Percentiles rank a stretch among this genome's conserved stretches.
These are phyloP conservation scores for Hymenotorrendiella dingleyae DNA, from an alignment of 2,329 filamentous ascomycete genomes.

Conservation along the genomic window DNA sequence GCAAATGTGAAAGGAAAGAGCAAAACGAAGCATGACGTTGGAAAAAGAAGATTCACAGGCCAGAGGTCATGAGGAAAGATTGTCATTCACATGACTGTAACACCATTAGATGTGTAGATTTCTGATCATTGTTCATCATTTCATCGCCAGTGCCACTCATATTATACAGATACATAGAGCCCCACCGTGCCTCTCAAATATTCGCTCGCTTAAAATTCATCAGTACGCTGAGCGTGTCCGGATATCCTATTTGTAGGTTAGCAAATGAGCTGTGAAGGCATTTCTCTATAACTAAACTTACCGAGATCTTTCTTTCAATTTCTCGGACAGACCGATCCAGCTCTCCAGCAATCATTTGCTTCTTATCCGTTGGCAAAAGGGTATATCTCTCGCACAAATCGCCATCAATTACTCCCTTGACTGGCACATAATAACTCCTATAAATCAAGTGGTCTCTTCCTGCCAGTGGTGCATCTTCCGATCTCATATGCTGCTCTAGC, in stretches of 20 bases:
- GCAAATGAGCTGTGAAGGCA: not conserved
- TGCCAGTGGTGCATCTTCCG: constrained; percentile 79
- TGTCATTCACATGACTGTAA: not conserved
- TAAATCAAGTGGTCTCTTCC: constrained; percentile 96
- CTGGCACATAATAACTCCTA: constrained; percentile 89
- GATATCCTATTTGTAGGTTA: constrained; percentile 41
- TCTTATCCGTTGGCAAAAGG: constrained; percentile 77
- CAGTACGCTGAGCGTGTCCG: constrained; percentile 49
- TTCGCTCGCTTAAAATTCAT: too few relatives aligned
- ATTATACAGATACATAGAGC: constrained; percentile 20
- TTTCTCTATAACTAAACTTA: constrained; percentile 31
- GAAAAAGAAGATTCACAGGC: constrained; percentile 27
- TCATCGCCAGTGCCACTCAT: constrained; percentile 14
- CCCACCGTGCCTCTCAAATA: constrained; percentile 1
- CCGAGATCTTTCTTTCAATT: constrained; percentile 92
- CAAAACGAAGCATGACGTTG: constrained; percentile 30
- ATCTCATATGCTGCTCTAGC: constrained; percentile 80
- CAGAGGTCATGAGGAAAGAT: constrained; percentile 14
- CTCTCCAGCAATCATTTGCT: constrained; percentile 91
- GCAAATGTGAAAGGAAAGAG: constrained; percentile 39
- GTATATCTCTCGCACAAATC: constrained; percentile 93
- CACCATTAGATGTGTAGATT: constrained; percentile 1
- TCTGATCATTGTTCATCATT: constrained; percentile 14
- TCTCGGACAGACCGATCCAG: constrained; percentile 85
- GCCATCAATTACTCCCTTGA: constrained; percentile 94